A percentile compares a stretch with the other conserved stretches of the same genome.
Conservation (phyloP, 371 early-diverging fungal species). For the Racocetra persica region DNA sequence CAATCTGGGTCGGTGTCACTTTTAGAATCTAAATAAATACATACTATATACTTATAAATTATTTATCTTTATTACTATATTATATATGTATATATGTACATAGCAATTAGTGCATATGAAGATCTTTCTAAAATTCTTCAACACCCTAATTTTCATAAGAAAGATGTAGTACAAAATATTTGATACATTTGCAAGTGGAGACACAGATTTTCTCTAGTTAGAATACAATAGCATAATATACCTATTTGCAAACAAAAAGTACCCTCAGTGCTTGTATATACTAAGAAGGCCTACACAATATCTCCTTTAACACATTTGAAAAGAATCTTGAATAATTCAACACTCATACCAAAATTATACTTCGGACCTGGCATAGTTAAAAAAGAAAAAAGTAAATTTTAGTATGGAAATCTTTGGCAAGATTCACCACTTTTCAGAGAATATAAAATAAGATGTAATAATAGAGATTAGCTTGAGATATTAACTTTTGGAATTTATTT, state of each 20-base stretch:
- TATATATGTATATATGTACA: too few species aligned
- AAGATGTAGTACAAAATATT: not conserved
- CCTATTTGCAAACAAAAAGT: not conserved
- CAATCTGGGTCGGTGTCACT: too few species aligned
- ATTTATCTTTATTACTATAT: too few species aligned
- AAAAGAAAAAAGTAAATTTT: not conserved
- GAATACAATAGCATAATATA: not conserved
- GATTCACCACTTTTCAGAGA: not conserved
- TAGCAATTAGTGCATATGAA: slow-evolving; percentile 3
- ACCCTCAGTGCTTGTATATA: not conserved
- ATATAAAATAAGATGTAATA: not conserved
- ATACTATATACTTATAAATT: too few species aligned
- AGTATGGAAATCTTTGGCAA: not conserved
- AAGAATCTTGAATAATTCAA: not conserved
- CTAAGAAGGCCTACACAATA: not conserved
- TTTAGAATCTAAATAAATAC: too few species aligned
- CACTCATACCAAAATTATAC: not conserved
- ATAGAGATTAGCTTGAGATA: not conserved
- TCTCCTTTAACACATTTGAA: not conserved
- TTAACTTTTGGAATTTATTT: too few species aligned
- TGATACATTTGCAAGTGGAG: not conserved
- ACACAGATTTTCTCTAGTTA: not conserved
- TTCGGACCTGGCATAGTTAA: not conserved
- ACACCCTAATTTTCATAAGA: not conserved
- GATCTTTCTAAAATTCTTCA: slow-evolving; percentile 5